A percentile compares a stretch with the other conserved stretches of the same genome.
phyloP scores from a whole-genome alignment of 257 asterid genomes.

The Ligustrum vulgare region DNA sequence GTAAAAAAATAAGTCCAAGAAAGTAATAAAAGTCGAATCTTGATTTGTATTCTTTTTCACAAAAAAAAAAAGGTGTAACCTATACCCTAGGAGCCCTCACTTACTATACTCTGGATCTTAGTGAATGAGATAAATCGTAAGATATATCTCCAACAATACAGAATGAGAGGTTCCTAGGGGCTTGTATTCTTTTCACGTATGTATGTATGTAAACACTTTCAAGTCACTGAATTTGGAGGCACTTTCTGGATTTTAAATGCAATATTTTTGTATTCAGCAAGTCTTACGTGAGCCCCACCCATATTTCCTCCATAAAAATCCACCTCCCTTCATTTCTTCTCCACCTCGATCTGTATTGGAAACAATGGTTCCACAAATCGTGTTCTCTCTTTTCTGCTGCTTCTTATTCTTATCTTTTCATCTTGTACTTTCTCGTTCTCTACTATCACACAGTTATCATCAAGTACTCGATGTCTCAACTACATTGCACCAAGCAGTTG shows the following conservation, averaged over 20 bases:
- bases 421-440: constrained; percentile 11
- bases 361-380: not conserved
- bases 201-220: no score
- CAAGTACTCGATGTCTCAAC: constrained; percentile 25
- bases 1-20: not conserved
- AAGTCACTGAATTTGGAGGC: not conserved
- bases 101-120: no score
- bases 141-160: no score
- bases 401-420: not conserved
- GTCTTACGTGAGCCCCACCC: not conserved
- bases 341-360: not conserved
- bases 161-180: no score
- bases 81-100: no score
- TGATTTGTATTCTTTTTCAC: no score
- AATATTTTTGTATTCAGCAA: not conserved
- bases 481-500: constrained; percentile 24
- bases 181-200: not conserved
- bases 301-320: not conserved
- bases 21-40: not conserved
- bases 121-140: no score
- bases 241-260: not conserved
- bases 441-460: not conserved
- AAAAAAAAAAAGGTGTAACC: no score
- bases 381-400: not conserved
- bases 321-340: not conserved